phyloP scores from a whole-genome alignment of 371 early-diverging fungal genomes.

The Saksenaea oblongispora region DNA sequence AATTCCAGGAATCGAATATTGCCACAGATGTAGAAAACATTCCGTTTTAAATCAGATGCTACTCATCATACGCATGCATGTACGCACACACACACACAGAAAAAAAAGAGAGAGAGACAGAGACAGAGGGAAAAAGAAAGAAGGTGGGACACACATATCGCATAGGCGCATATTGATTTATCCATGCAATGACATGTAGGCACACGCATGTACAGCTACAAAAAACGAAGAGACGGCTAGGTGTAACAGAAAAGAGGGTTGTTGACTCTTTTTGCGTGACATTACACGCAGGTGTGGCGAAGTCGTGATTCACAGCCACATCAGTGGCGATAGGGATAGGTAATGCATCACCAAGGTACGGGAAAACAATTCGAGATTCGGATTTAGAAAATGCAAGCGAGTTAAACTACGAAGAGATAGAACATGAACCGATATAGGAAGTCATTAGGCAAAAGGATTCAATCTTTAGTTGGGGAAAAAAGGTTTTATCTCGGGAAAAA shows the following conservation, averaged over 20 bases:
- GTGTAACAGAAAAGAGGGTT: slow-evolving; percentile 1
- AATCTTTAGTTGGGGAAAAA: not conserved
- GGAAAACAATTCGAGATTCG: no score
- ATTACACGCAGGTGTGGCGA: slow-evolving; percentile 7
- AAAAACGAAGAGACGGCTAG: not conserved
- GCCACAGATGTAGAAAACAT: not conserved
- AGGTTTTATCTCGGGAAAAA: not conserved
- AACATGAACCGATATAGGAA: not conserved
- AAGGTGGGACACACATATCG: no score
- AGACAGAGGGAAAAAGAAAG: no score
- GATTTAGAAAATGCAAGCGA: no score
- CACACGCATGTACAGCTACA: no score
- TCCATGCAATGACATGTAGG: no score
- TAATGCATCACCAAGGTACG: no score
- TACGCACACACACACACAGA: no score
- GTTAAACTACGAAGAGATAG: not conserved
- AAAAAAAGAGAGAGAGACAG: no score
- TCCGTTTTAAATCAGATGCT: no score
- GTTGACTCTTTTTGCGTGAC: not conserved
- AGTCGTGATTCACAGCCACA: slow-evolving; percentile 1
- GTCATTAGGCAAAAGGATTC: not conserved
- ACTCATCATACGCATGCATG: no score
- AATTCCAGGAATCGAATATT: not conserved
- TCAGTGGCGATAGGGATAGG: not conserved
- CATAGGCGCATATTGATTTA: no score